Percentiles rank a stretch among this genome's conserved stretches.
These are phyloP conservation scores for Tulasnella sp. DNA, from an alignment of 768 basidiomycete species.

Conservation along the genomic window DNA sequence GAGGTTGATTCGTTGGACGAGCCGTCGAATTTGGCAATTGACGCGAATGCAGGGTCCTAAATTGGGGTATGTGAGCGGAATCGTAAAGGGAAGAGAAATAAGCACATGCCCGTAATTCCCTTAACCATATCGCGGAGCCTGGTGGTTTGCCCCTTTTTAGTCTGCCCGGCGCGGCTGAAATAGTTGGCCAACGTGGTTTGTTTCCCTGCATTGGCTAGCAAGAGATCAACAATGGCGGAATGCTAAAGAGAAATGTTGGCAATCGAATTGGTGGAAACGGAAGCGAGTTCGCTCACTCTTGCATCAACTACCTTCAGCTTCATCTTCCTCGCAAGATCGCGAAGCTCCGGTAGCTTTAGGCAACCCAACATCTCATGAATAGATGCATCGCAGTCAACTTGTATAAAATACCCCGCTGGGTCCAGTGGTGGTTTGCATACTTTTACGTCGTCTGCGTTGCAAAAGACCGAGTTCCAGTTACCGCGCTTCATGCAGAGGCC, in stretches of 20 bases:
- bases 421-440: neutral
- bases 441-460: slow-evolving; percentile 5
- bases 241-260: slow-evolving; percentile 36
- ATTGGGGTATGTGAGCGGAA: neutral
- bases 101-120: slow-evolving; percentile 36
- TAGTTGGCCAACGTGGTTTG: slow-evolving; percentile 12
- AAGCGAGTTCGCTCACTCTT: slow-evolving; percentile 37
- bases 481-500: slow-evolving; percentile 17
- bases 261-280: slow-evolving; percentile 21
- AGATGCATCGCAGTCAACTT: slow-evolving; percentile 43
- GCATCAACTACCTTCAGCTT: slow-evolving; percentile 39
- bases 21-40: slow-evolving; percentile 51
- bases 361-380: slow-evolving; percentile 46
- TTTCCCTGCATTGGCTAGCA: slow-evolving; percentile 36
- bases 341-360: slow-evolving; percentile 46
- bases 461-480: slow-evolving; percentile 29
- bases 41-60: slow-evolving; percentile 61
- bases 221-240: slow-evolving; percentile 39
- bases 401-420: slow-evolving; percentile 31
- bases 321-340: slow-evolving; percentile 43
- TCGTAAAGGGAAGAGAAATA: neutral
- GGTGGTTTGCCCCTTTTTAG: slow-evolving; percentile 14
- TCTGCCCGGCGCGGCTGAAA: neutral
- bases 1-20: slow-evolving; percentile 68
- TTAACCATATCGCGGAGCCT: slow-evolving; percentile 37